These are phyloP conservation scores for Thozetella sp. DNA, from an alignment of 495 filamentous ascomycete genomes.

Conservation along the genomic window DNA sequence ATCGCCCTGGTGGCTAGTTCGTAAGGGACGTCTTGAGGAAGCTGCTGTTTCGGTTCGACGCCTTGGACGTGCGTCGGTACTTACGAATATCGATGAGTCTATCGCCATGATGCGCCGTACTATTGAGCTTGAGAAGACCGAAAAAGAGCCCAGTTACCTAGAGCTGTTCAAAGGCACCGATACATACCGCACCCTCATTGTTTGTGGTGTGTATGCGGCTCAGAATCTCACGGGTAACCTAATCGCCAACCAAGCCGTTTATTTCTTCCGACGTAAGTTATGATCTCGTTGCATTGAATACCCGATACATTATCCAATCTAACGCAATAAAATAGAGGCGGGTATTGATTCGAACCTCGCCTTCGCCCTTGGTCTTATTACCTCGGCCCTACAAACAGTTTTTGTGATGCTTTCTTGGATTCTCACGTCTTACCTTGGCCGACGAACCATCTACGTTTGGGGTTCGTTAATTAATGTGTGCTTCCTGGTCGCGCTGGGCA, in stretches of 20 bases:
- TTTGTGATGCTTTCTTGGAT: constrained; percentile 57
- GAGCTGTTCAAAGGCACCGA: constrained; percentile 48
- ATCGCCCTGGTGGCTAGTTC: constrained; percentile 50
- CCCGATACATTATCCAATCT: constrained; percentile 20
- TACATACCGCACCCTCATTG: constrained; percentile 45
- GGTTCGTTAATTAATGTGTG: constrained; percentile 39
- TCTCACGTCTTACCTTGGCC: constrained; percentile 43
- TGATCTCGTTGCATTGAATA: constrained; percentile 27
- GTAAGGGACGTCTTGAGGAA: constrained; percentile 38
- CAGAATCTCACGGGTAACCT: constrained; percentile 34
- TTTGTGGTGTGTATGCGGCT: constrained; percentile 44
- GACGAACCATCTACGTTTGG: constrained; percentile 48
- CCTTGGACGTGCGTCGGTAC: constrained; percentile 26
- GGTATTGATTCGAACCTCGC: constrained; percentile 34
- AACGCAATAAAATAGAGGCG: constrained; percentile 18
- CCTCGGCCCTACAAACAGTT: constrained; percentile 49
- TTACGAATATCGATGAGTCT: constrained; percentile 36
- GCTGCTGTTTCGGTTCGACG: constrained; percentile 37
- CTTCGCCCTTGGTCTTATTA: constrained; percentile 49
- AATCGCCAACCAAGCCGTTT: constrained; percentile 38
- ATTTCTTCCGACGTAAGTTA: constrained; percentile 34
- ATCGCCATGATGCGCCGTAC: constrained; percentile 36
- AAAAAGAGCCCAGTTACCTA: constrained; percentile 26
- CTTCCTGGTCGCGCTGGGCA: constrained; percentile 42
- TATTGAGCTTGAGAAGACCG: constrained; percentile 21